phyloP scores from a whole-genome alignment of 495 filamentous ascomycete genomes.

The Aspergillus cavernicola region DNA sequence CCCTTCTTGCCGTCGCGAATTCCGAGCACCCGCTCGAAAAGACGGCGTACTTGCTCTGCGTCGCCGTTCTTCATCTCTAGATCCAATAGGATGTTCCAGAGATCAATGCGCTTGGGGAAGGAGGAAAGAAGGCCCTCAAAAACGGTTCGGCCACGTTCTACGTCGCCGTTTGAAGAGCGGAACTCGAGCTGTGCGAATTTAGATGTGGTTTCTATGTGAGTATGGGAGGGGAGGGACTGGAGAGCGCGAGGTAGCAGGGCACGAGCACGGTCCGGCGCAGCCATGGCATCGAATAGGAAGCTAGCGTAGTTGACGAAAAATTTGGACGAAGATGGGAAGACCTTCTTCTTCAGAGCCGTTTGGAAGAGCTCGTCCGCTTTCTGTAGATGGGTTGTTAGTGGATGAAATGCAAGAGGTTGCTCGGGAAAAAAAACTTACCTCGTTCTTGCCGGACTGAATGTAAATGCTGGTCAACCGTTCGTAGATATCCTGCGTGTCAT shows the following conservation, averaged over 20 bases:
- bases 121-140: constrained; percentile 83
- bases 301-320: constrained; percentile 94
- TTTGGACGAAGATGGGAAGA: constrained; percentile 64
- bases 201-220: constrained; percentile 72
- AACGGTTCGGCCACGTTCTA: constrained; percentile 89
- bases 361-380: constrained; percentile 90
- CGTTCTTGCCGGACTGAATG: constrained; percentile 80
- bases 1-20: constrained; percentile 56
- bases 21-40: constrained; percentile 75
- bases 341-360: constrained; percentile 79
- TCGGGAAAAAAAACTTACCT: constrained; percentile 35
- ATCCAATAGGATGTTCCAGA: constrained; percentile 90
- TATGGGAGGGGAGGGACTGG: constrained; percentile 69
- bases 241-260: constrained; percentile 79
- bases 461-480: constrained; percentile 89
- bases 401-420: not conserved
- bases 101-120: constrained; percentile 82
- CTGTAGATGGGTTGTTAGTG: constrained; percentile 46
- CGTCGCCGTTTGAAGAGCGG: constrained; percentile 73
- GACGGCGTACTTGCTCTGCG: constrained; percentile 60
- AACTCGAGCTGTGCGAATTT: constrained; percentile 93
- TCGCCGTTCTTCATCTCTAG: constrained; percentile 70
- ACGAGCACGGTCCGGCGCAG: constrained; percentile 69
- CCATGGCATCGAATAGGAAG: constrained; percentile 73
- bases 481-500: constrained; percentile 86